A percentile compares a stretch with the other conserved stretches of the same genome.
Conservation (phyloP, 495 filamentous ascomycete species). For the Podospora pseudocomata region DNA sequence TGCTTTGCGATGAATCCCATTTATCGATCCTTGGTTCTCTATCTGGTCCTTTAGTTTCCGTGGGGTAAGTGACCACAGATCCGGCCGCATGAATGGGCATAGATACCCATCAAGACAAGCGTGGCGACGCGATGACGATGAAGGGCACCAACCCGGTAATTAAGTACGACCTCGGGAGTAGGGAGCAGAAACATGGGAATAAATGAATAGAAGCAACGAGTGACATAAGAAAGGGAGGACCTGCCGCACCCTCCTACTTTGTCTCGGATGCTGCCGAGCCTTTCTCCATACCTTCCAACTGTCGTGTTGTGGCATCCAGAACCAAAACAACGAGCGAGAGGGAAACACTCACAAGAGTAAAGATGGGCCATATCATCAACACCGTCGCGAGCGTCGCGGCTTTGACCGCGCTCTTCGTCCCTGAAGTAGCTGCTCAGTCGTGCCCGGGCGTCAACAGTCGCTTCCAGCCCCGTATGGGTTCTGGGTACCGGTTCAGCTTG, state of each 20-base stretch:
- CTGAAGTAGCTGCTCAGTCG: constrained; percentile 16
- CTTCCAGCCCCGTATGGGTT: constrained; percentile 40
- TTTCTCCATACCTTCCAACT: not conserved
- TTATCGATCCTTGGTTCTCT: not conserved
- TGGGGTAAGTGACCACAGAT: not conserved
- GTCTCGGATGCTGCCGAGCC: constrained; percentile 14
- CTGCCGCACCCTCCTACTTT: not conserved
- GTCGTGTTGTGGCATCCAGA: not conserved
- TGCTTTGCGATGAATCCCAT: not conserved
- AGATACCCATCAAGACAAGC: not conserved
- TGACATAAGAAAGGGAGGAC: constrained; percentile 6
- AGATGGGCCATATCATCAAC: constrained; percentile 14
- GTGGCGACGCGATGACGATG: constrained; percentile 3
- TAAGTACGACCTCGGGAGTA: not conserved
- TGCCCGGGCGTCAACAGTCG: constrained; percentile 16
- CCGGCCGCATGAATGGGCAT: not conserved
- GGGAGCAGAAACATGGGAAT: not conserved
- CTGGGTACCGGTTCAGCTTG: constrained; percentile 51
- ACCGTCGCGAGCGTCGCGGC: constrained; percentile 5
- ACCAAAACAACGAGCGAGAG: not conserved
- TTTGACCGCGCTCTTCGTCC: constrained; percentile 9
- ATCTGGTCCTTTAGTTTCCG: not conserved
- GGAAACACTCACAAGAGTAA: not conserved
- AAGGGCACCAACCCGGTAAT: not conserved
- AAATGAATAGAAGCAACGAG: not conserved